Evolutionary conservation across 345 rosid genomes (phyloP), one percentile per base, ranked within the genome.

Genomic region (Euphorbia lathyris): DNA sequence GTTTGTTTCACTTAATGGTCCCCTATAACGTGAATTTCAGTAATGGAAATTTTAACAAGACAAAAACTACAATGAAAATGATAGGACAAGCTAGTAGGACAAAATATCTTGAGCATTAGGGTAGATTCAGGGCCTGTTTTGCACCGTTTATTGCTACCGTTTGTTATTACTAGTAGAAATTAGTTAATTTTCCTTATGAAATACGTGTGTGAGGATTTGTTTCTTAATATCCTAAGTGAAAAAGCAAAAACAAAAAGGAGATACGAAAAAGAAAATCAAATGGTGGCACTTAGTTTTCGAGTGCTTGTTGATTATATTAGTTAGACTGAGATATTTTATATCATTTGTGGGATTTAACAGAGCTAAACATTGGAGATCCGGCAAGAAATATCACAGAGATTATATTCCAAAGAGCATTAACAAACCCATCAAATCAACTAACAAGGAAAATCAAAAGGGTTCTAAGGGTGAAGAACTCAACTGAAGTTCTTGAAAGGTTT

Each of bases 341-440:
- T 29, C 27, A 45, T 16, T 26, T 27, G 9, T 58, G 30, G 29
- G 57, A 29, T 57, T 25, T 66, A 63, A 56, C 69, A 82, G 88
- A 81, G 73, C 71, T 82, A 45, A 61, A 42, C 36, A 56, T 47
- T 30, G 84, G 84, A 59, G 90, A 86, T 70, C 79, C 84, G 7
- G 77, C 86, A 16, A 88, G 86, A 69, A 84, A 80, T 42, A 77
- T 88, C 47, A 45, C 66, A 12, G 86, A 81, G 77, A 78, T 79
- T 47, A 84, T 85, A 66, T 77, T 82, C 81, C 78, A 69, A 8
- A 77, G 63, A 58, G 83, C 88, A 42, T 48, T 67, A 52, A 63
- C 25, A 30, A 71, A 80, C 32, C 85, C 84, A 16, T 58, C 79
- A 40, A 85, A 79, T 78, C 76, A 45, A 45, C 12, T 75, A 27